These are phyloP conservation scores for Nectriaceae sp. DNA, from an alignment of 2,329 filamentous ascomycete genomes.

Conservation along the genomic window DNA sequence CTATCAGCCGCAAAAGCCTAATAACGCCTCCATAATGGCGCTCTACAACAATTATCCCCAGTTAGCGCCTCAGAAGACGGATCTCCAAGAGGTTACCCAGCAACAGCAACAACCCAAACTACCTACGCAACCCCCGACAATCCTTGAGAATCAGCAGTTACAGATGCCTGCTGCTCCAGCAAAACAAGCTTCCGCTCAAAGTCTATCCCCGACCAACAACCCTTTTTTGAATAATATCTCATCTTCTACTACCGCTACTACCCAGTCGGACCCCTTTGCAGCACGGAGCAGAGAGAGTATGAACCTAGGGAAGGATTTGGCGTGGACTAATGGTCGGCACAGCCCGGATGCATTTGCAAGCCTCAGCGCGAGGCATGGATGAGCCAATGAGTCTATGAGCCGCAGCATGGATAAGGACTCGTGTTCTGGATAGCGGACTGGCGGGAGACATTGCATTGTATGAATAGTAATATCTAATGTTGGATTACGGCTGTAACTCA, in stretches of 20 bases:
- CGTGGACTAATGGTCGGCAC: slow-evolving; percentile 70
- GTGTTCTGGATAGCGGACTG: slow-evolving; percentile 24
- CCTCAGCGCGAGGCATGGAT: slow-evolving; percentile 63
- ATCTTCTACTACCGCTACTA: slow-evolving; percentile 22
- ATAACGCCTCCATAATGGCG: slow-evolving; percentile 76
- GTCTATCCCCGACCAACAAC: slow-evolving; percentile 52
- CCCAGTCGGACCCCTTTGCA: slow-evolving; percentile 46
- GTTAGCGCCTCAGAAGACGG: slow-evolving; percentile 43
- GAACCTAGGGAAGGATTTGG: slow-evolving; percentile 63
- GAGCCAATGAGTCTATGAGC: slow-evolving; percentile 28
- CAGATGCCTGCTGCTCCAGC: slow-evolving; percentile 28
- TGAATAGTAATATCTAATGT: slow-evolving; percentile 31
- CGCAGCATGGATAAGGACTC: slow-evolving; percentile 14
- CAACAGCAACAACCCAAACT: slow-evolving; percentile 28
- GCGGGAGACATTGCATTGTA: slow-evolving; percentile 20
- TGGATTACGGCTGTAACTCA: slow-evolving; percentile 18
- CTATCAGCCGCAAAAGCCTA: slow-evolving; percentile 52
- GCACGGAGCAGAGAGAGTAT: slow-evolving; percentile 69
- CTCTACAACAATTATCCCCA: slow-evolving; percentile 68
- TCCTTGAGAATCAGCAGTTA: slow-evolving; percentile 30
- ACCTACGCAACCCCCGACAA: slow-evolving; percentile 23
- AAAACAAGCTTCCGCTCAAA: slow-evolving; percentile 31
- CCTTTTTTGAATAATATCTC: slow-evolving; percentile 52
- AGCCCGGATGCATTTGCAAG: slow-evolving; percentile 81
- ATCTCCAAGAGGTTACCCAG: no score